Percentiles rank a stretch among this genome's conserved stretches.
phyloP scores from a whole-genome alignment of 2,329 filamentous ascomycete species.

The Alternaria solani region DNA sequence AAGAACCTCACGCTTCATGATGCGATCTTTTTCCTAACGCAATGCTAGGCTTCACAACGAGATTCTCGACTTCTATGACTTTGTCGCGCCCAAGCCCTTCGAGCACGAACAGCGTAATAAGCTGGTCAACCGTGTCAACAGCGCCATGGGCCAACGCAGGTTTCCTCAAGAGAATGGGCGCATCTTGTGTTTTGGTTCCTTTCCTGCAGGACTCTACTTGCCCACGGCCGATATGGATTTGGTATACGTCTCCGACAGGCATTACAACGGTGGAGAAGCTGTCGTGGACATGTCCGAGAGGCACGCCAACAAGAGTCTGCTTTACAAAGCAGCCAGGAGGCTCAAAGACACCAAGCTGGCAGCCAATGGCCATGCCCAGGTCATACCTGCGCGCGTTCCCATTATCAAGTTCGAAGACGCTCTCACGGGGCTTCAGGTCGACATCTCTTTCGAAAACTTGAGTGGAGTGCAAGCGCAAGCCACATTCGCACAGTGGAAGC shows the following conservation, averaged over 20 bases:
- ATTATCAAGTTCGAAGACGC: slow-evolving; percentile 90
- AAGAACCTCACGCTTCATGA: neutral
- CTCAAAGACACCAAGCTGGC: slow-evolving; percentile 63
- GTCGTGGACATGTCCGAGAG: slow-evolving; percentile 46
- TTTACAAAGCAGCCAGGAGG: slow-evolving; percentile 70
- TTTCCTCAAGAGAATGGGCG: slow-evolving; percentile 57
- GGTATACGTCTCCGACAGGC: slow-evolving; percentile 75
- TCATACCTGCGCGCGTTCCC: slow-evolving; percentile 84
- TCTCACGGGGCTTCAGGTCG: slow-evolving; percentile 80
- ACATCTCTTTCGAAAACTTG: slow-evolving; percentile 93
- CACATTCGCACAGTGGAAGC: slow-evolving; percentile 83
- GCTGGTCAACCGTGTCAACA: slow-evolving; percentile 73
- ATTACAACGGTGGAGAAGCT: slow-evolving; percentile 60
- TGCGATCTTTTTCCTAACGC: slow-evolving; percentile 1
- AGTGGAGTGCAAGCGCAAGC: slow-evolving; percentile 81
- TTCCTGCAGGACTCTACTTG: slow-evolving; percentile 79
- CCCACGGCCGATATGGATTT: slow-evolving; percentile 93
- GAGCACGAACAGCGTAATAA: slow-evolving; percentile 78
- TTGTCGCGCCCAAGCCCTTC: slow-evolving; percentile 77
- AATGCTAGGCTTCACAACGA: slow-evolving; percentile 80
- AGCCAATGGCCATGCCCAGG: slow-evolving; percentile 65
- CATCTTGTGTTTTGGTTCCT: slow-evolving; percentile 87
- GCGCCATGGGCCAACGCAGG: slow-evolving; percentile 57
- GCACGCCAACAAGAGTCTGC: slow-evolving; percentile 59
- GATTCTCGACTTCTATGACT: slow-evolving; percentile 87